Evolutionary conservation across 2,329 filamentous ascomycete genomes (phyloP).

Genomic region (Fusarium anthophilum): DNA sequence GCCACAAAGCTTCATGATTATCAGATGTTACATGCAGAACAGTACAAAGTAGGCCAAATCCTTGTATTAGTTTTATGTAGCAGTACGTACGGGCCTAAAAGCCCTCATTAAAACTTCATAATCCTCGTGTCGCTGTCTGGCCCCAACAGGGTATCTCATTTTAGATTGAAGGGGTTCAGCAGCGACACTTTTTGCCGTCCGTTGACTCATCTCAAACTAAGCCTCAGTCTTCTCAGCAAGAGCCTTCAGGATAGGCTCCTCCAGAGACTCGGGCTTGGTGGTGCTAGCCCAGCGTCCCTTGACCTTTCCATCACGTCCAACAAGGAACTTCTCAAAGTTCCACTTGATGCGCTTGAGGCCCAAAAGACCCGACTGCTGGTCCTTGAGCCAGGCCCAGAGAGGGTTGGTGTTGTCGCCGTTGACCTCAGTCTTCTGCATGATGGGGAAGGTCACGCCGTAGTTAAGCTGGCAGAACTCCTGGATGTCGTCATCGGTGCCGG

Average conservation of each 20-base stretch:
- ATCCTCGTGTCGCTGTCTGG: not conserved
- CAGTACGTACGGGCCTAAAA: conserved; percentile 1
- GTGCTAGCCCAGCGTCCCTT: conserved; percentile 87
- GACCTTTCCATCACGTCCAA: conserved; percentile 86
- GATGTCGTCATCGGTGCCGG: conserved; percentile 82
- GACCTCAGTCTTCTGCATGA: conserved; percentile 92
- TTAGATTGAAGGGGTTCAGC: conserved; percentile 12
- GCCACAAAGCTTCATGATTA: not conserved
- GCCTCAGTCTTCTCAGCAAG: conserved; percentile 51
- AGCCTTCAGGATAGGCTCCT: conserved; percentile 79
- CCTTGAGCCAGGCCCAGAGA: conserved; percentile 80
- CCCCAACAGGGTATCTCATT: conserved; percentile 33
- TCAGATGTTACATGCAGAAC: not conserved
- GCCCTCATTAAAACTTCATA: conserved; percentile 7
- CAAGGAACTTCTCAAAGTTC: conserved; percentile 99
- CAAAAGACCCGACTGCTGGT: conserved; percentile 80
- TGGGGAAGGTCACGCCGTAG: conserved; percentile 90
- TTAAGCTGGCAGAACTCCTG: conserved; percentile 90
- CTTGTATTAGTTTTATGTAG: conserved; percentile 21
- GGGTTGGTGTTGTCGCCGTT: conserved; percentile 86
- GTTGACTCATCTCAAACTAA: not conserved
- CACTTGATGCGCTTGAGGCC: conserved; percentile 95
- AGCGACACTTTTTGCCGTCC: not conserved
- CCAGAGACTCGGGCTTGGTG: conserved; percentile 84
- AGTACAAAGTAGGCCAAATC: not conserved